Conservation (phyloP, 345 rosid genomes). For the Brassica nigra region DNA sequence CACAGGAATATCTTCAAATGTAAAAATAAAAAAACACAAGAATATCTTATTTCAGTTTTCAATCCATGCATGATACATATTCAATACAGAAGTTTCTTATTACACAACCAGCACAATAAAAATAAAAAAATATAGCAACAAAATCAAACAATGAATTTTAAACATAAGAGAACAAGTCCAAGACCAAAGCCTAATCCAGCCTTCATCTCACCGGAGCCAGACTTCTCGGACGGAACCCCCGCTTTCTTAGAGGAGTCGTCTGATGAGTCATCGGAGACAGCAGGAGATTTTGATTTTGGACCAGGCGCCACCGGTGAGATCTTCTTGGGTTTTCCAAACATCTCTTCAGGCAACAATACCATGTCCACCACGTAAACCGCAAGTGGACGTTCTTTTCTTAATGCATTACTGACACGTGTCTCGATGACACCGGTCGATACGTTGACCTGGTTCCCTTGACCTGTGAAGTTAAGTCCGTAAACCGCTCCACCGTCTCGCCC, state of each 20-base stretch:
- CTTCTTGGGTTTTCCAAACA: constrained; percentile 50
- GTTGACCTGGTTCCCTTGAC: constrained; percentile 72
- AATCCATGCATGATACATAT: constrained; percentile 14
- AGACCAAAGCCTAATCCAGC: constrained; percentile 48
- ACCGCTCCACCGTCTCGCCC: constrained; percentile 43
- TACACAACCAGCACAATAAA: constrained; percentile 3
- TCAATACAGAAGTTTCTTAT: constrained; percentile 2
- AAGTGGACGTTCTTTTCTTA: constrained; percentile 55
- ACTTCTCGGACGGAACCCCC: constrained; percentile 25
- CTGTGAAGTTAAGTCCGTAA: constrained; percentile 69
- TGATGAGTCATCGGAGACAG: constrained; percentile 1
- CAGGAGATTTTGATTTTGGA: constrained; percentile 28
- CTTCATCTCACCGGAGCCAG: constrained; percentile 42
- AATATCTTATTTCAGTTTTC: not conserved
- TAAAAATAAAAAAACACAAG: too few relatives aligned
- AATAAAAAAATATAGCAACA: not conserved
- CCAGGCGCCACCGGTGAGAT: constrained; percentile 48
- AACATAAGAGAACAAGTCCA: constrained; percentile 58
- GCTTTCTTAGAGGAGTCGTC: constrained; percentile 33
- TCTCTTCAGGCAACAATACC: constrained; percentile 69
- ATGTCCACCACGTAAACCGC: constrained; percentile 79
- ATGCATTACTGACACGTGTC: constrained; percentile 63
- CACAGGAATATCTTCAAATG: too few relatives aligned
- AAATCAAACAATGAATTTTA: constrained; percentile 49
- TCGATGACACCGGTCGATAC: constrained; percentile 66